phyloP scores from a whole-genome alignment of 2,329 filamentous ascomycete species.

The Clonostachys byssicola region DNA sequence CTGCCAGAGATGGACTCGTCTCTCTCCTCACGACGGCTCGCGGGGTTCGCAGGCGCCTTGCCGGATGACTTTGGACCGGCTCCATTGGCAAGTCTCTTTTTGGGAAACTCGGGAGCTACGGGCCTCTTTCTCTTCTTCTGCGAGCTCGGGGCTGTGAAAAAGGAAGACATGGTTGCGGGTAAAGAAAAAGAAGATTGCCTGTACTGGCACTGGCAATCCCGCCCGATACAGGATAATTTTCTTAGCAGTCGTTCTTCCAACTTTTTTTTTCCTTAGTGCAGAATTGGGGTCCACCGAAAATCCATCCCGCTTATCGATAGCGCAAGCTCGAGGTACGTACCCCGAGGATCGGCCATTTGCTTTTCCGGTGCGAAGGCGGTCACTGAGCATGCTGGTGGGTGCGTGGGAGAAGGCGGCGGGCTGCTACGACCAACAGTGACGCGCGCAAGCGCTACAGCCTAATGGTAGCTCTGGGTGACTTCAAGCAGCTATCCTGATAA shows the following conservation, averaged over 20 bases:
- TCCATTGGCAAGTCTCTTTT: conserved; percentile 52
- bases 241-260: conserved; percentile 2
- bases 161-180: conserved; percentile 72
- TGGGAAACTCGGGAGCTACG: conserved; percentile 47
- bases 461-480: conserved; percentile 6
- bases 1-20: conserved; percentile 85
- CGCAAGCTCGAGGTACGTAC: neutral
- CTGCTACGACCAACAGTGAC: conserved; percentile 12
- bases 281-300: too few species aligned
- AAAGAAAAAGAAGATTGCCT: neutral
- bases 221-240: too few species aligned
- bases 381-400: conserved; percentile 8
- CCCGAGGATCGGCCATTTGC: neutral
- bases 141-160: conserved; percentile 85
- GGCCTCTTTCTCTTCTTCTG: conserved; percentile 87
- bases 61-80: conserved; percentile 27
- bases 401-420: neutral
- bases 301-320: neutral
- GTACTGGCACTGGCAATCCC: neutral
- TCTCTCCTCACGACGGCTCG: conserved; percentile 42
- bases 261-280: neutral
- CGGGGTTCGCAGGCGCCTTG: conserved; percentile 30
- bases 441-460: conserved; percentile 30
- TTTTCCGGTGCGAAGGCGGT: conserved; percentile 4
- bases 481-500: neutral